Conservation (phyloP, 176 grass and related monocot genomes). For the Melocanna baccifera region DNA sequence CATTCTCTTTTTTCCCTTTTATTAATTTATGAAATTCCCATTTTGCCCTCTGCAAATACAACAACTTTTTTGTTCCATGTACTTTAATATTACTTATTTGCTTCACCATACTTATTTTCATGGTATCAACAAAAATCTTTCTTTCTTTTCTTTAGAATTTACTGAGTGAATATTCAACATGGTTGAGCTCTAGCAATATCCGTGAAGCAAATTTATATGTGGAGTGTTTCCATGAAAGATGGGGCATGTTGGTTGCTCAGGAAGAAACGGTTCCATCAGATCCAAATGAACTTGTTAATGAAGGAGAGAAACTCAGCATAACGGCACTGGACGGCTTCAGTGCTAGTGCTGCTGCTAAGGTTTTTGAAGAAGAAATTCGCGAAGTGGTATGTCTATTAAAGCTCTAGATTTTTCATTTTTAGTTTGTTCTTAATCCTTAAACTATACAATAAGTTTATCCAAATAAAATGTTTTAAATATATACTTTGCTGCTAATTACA, state of each 20-base stretch:
- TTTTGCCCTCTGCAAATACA: no score
- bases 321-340: conserved; percentile 69
- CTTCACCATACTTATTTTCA: conserved; percentile 15
- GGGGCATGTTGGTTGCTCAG: conserved; percentile 43
- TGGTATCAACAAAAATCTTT: conserved; percentile 4
- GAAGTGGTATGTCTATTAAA: conserved; percentile 66
- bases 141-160: conserved; percentile 54
- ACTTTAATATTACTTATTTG: not conserved
- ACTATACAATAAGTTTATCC: conserved; percentile 11
- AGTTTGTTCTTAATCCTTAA: not conserved
- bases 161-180: conserved; percentile 67
- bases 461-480: conserved; percentile 19
- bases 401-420: not conserved
- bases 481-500: not conserved
- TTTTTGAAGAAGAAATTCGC: conserved; percentile 89
- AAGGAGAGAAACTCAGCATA: conserved; percentile 42
- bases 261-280: conserved; percentile 42
- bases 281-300: conserved; percentile 41
- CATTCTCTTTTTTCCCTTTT: no score
- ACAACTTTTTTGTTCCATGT: not conserved
- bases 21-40: no score
- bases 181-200: conserved; percentile 70
- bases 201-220: conserved; percentile 71
- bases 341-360: conserved; percentile 61
- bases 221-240: conserved; percentile 63